Conservation (phyloP, 2,329 filamentous ascomycete genomes). For the Ascosphaera acerosa region DNA sequence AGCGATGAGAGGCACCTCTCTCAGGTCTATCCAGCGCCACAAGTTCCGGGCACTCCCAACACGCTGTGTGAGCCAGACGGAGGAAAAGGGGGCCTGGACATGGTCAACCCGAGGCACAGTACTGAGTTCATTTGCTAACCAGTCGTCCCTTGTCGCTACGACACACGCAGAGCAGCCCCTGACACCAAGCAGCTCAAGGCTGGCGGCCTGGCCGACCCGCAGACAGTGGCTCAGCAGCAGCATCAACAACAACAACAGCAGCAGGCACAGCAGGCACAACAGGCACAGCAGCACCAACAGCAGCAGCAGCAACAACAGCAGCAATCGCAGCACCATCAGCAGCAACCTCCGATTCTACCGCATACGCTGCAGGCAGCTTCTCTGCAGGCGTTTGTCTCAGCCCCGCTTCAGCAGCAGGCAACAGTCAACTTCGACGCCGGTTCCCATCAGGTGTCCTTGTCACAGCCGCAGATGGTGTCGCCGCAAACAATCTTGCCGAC, state of each 20-base stretch:
- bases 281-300: conserved; percentile 9
- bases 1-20: conserved; percentile 1
- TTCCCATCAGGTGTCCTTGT: no score
- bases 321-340: conserved; percentile 7
- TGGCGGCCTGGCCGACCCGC: conserved; percentile 12
- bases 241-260: conserved; percentile 10
- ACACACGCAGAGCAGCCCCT: conserved; percentile 16
- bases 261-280: conserved; percentile 6
- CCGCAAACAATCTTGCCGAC: conserved; percentile 11
- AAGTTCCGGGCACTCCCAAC: conserved; percentile 2
- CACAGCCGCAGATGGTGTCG: conserved; percentile 9
- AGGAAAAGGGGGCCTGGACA: conserved; percentile 2
- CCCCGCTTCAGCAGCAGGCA: no score
- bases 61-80: conserved; percentile 3
- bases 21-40: conserved; percentile 1
- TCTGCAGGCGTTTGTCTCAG: conserved; percentile 15
- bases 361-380: conserved; percentile 13
- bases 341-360: conserved; percentile 8
- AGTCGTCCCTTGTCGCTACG: conserved; percentile 3
- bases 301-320: conserved; percentile 8
- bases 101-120: conserved; percentile 3
- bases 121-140: conserved; percentile 5
- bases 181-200: conserved; percentile 20
- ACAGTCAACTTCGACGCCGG: no score
- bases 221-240: conserved; percentile 14